Conservation (phyloP, 495 filamentous ascomycete species). For the Cercophora samala region DNA sequence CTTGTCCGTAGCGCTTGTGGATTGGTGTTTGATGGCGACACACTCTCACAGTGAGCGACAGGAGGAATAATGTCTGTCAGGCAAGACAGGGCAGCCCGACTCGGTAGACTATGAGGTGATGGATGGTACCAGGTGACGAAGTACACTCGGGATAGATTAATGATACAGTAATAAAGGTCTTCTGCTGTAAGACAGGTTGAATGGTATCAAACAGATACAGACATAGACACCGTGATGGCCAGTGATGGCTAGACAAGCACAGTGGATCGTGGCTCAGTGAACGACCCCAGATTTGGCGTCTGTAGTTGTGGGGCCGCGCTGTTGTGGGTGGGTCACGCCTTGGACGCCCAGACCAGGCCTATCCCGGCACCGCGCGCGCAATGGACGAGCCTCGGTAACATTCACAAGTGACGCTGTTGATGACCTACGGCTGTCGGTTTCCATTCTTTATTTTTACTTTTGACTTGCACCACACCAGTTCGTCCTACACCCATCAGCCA, state of each 20-base stretch:
- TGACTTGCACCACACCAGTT: background rate
- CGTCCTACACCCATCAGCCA: background rate
- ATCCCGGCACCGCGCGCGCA: background rate
- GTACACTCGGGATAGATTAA: too few relatives aligned
- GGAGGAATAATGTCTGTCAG: background rate
- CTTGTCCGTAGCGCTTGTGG: background rate
- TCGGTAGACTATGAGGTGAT: too few relatives aligned
- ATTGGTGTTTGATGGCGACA: background rate
- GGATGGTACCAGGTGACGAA: too few relatives aligned
- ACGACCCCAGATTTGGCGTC: conserved; percentile 5
- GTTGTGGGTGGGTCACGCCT: background rate
- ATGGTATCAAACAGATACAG: background rate
- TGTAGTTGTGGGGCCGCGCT: background rate
- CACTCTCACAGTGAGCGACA: background rate
- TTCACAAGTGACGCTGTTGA: conserved; percentile 9
- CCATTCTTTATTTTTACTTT: background rate
- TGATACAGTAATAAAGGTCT: too few relatives aligned
- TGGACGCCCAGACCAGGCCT: conserved; percentile 10
- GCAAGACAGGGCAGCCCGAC: background rate
- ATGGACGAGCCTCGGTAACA: conserved; percentile 6
- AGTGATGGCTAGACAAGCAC: too few relatives aligned
- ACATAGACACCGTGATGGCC: background rate
- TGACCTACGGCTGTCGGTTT: conserved; percentile 1
- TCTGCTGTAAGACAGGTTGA: too few relatives aligned
- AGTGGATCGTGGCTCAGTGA: background rate